Percentiles rank a stretch among this genome's conserved stretches.
phyloP scores from a whole-genome alignment of 768 basidiomycete genomes.

The Podaxis pistillaris region DNA sequence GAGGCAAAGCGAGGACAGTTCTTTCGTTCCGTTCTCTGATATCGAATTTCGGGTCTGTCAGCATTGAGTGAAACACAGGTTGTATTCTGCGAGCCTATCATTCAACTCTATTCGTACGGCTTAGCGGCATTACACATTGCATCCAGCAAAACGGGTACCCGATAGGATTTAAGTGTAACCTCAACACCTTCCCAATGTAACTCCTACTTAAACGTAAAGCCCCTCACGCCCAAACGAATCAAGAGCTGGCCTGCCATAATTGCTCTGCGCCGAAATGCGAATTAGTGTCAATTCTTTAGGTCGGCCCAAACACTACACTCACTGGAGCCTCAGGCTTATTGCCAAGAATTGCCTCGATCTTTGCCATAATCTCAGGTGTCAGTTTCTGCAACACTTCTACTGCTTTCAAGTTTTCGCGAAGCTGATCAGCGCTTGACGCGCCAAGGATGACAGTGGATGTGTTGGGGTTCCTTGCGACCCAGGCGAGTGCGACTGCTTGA shows the following conservation, averaged over 20 bases:
- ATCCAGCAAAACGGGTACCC: too few relatives aligned
- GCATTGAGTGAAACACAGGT: not conserved
- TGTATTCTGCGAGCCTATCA: not conserved
- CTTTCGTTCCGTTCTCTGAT: too few relatives aligned
- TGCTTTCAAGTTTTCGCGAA: constrained; percentile 67
- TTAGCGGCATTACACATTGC: too few relatives aligned
- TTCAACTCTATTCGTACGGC: too few relatives aligned
- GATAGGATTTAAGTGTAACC: too few relatives aligned
- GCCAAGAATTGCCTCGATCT: constrained; percentile 67
- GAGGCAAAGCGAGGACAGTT: too few relatives aligned
- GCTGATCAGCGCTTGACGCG: constrained; percentile 59
- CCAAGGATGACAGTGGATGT: constrained; percentile 69
- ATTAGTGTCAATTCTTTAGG: not conserved
- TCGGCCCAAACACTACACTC: constrained; percentile 15
- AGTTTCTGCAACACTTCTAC: constrained; percentile 72
- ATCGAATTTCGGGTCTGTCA: too few relatives aligned
- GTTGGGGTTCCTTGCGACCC: constrained; percentile 67
- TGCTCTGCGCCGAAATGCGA: not conserved
- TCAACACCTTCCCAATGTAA: not conserved
- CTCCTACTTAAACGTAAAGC: not conserved
- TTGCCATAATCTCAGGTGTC: constrained; percentile 59
- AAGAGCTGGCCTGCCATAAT: constrained; percentile 5
- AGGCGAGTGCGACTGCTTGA: constrained; percentile 73
- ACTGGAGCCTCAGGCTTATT: constrained; percentile 46
- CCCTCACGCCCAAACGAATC: constrained; percentile 4